These are phyloP conservation scores for Parietaria judaica DNA, from an alignment of 306 rosid genomes.

Conservation along the genomic window DNA sequence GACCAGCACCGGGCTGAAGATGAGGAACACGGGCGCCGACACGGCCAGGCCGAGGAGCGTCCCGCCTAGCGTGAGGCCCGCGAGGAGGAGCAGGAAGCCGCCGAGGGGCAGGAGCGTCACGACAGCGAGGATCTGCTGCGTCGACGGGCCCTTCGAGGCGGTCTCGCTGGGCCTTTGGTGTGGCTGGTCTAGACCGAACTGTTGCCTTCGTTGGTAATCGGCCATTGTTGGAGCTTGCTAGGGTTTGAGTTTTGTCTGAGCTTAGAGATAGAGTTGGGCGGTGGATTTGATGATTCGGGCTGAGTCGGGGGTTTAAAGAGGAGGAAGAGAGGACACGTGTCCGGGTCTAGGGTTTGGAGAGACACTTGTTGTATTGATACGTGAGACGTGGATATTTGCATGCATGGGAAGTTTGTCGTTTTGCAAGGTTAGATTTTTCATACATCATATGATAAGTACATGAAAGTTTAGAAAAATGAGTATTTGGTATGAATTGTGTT, in stretches of 20 bases:
- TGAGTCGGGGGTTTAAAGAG: slow-evolving; percentile 4
- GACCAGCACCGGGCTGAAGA: slow-evolving; percentile 51
- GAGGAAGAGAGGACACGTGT: slow-evolving; percentile 32
- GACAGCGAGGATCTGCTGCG: slow-evolving; percentile 28
- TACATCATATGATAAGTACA: too few species aligned
- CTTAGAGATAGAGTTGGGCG: neutral
- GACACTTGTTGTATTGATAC: slow-evolving; percentile 36
- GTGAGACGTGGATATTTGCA: slow-evolving; percentile 17
- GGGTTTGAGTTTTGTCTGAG: neutral
- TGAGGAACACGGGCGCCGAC: slow-evolving; percentile 36
- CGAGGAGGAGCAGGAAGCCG: slow-evolving; percentile 36
- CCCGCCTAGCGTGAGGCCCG: slow-evolving; percentile 31
- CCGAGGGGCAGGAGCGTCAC: slow-evolving; percentile 40
- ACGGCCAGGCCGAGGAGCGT: slow-evolving; percentile 39
- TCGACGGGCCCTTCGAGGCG: slow-evolving; percentile 9
- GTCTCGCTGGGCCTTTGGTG: slow-evolving; percentile 12
- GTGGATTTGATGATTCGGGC: neutral
- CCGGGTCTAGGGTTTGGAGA: neutral
- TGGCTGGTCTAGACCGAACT: slow-evolving; percentile 1
- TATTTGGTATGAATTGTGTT: too few species aligned
- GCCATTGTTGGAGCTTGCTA: slow-evolving; percentile 30
- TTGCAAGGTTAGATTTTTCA: neutral
- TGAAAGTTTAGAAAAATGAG: too few species aligned
- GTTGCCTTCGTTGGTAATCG: slow-evolving; percentile 3
- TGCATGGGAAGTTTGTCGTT: neutral